phyloP scores from a whole-genome alignment of 2,329 filamentous ascomycete species.

The Arthrobotrys megalospora region DNA sequence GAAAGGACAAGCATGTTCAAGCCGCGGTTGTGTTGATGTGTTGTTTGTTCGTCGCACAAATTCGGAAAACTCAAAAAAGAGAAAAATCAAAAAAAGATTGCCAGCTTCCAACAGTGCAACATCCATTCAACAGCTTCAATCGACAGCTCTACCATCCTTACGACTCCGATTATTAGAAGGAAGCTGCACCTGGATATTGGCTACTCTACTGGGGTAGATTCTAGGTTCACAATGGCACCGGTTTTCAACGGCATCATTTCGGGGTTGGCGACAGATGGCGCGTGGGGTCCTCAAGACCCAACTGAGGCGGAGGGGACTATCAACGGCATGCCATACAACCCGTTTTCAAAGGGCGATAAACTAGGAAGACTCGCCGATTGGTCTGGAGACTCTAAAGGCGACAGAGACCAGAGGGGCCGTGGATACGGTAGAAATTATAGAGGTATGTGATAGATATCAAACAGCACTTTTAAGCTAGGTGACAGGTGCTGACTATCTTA shows the following conservation, averaged over 20 bases:
- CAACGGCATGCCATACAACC: slow-evolving; percentile 95
- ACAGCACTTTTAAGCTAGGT: neutral
- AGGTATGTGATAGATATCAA: slow-evolving; percentile 72
- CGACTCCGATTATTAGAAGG: slow-evolving; percentile 12
- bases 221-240: slow-evolving; percentile 39
- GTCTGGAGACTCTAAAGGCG: slow-evolving; percentile 81
- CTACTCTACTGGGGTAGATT: neutral
- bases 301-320: slow-evolving; percentile 81
- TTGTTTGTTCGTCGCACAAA: slow-evolving; percentile 61
- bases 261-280: slow-evolving; percentile 65
- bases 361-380: slow-evolving; percentile 99
- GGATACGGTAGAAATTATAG: slow-evolving; percentile 93
- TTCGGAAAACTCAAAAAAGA: slow-evolving; percentile 27
- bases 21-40: slow-evolving; percentile 57
- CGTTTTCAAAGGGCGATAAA: slow-evolving; percentile 99
- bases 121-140: slow-evolving; percentile 19
- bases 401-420: slow-evolving; percentile 76
- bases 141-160: slow-evolving; percentile 26
- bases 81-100: slow-evolving; percentile 50
- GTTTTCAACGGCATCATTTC: slow-evolving; percentile 56
- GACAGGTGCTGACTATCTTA: slow-evolving; percentile 67
- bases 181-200: slow-evolving; percentile 13
- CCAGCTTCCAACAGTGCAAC: slow-evolving; percentile 39
- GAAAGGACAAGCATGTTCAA: slow-evolving; percentile 23
- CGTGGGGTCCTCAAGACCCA: slow-evolving; percentile 87